Conservation (phyloP, 768 basidiomycete genomes). For the Hericium alpestre region DNA sequence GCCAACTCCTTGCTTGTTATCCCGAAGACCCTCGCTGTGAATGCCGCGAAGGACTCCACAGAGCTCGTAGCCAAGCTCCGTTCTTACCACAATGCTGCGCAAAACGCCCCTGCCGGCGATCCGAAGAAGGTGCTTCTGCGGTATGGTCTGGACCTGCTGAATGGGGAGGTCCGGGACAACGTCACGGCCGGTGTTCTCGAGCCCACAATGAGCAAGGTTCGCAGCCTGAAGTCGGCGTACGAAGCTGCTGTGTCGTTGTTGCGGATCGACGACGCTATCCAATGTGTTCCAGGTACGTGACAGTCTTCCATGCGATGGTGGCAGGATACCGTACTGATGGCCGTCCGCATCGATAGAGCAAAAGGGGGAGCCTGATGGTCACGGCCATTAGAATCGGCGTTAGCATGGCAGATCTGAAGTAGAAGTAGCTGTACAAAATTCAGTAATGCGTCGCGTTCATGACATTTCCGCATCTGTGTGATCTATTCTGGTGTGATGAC, state of each 20-base stretch:
- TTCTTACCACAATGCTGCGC: constrained; percentile 93
- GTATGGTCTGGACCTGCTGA: constrained; percentile 90
- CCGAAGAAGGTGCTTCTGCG: constrained; percentile 83
- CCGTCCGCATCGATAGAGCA: constrained; percentile 38
- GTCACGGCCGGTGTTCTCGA: constrained; percentile 87
- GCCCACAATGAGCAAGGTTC: constrained; percentile 94
- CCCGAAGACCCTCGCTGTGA: constrained; percentile 93
- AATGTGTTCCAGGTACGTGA: constrained; percentile 71
- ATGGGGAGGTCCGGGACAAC: constrained; percentile 93
- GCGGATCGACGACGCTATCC: constrained; percentile 94
- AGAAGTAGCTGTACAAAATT: constrained; percentile 3
- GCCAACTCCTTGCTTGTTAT: constrained; percentile 86
- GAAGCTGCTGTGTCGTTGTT: constrained; percentile 92
- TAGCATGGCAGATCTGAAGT: constrained; percentile 3
- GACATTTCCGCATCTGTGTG: neutral
- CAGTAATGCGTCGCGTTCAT: neutral
- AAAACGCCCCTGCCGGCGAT: constrained; percentile 83
- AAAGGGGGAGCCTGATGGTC: constrained; percentile 60
- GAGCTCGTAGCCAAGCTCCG: constrained; percentile 94
- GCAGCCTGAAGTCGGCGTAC: constrained; percentile 92
- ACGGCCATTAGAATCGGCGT: constrained; percentile 44
- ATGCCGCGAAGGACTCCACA: constrained; percentile 97
- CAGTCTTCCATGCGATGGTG: constrained; percentile 1
- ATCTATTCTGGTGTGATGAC: neutral
- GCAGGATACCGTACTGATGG: neutral